A percentile compares a stretch with the other conserved stretches of the same genome.
Evolutionary conservation across 1,284 basidiomycete species (phyloP).

Genomic region (Ustilago nuda): DNA sequence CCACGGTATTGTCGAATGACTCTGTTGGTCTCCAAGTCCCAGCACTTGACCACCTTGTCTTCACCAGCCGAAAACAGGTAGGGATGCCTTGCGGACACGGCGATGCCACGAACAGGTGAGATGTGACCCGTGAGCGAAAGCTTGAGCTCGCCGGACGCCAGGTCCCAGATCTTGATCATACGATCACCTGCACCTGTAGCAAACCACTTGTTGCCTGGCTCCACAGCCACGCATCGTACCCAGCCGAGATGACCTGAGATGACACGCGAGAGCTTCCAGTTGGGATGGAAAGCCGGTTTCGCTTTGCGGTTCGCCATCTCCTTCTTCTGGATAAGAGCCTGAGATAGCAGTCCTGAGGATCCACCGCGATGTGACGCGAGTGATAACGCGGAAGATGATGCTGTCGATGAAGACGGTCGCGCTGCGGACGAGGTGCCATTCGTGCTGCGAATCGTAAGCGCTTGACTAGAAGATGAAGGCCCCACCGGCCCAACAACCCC

Average conservation of each 20-base stretch:
- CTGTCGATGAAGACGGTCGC: conserved; percentile 24
- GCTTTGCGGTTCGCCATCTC: conserved; percentile 77
- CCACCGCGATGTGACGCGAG: conserved; percentile 44
- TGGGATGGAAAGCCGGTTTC: conserved; percentile 93
- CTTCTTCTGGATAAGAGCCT: conserved; percentile 65
- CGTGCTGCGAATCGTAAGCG: conserved; percentile 29
- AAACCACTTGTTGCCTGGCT: conserved; percentile 98
- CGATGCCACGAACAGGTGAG: conserved; percentile 92
- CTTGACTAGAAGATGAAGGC: conserved; percentile 36
- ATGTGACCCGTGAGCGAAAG: conserved; percentile 96
- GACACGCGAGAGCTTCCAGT: conserved; percentile 93
- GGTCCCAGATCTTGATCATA: conserved; percentile 99
- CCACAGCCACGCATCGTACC: conserved; percentile 95
- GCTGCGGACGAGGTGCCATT: conserved; percentile 13
- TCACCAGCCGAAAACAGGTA: conserved; percentile 98
- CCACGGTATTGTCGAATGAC: conserved; percentile 98
- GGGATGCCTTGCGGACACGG: conserved; percentile 90
- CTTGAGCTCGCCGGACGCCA: conserved; percentile 94
- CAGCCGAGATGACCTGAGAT: conserved; percentile 98
- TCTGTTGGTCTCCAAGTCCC: conserved; percentile 98
- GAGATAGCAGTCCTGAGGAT: conserved; percentile 48
- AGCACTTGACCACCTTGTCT: conserved; percentile 99
- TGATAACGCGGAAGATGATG: conserved; percentile 24
- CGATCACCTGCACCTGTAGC: conserved; percentile 96
- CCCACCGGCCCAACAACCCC: conserved; percentile 18